Evolutionary conservation across 2,329 filamentous ascomycete species (phyloP), one percentile per base, ranked within the genome.

Genomic region (Fonsecaea erecta): DNA sequence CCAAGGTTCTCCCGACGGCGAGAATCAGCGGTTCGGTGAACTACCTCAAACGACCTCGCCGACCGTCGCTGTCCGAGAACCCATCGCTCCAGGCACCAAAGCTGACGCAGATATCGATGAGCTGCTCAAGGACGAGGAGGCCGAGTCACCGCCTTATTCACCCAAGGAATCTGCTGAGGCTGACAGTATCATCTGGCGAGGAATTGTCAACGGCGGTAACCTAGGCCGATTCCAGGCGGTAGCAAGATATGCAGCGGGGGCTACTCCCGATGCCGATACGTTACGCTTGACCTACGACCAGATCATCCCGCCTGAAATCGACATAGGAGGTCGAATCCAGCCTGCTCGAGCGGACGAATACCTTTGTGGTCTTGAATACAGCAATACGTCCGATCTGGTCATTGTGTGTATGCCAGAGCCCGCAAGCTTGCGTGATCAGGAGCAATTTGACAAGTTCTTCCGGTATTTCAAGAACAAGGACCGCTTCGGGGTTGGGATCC

Each of bases 61-160:
- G 76, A 68, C 81, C 9, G 14, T 58, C 35, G n/a, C 60, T 12
- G 35, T 56, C 6, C 55, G 61, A 48, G 67, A 70, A 32, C 68
- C 61, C 2, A 82, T 46, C 80, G 83, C 52, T 77, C 81, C 48
- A 87, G 83, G 53, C 74, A 77, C 81, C 69, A 72, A 80, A 74
- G 87, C 90, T 14, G 94, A 99, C 76, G 86, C 91, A 2, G 95
- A 98, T 66, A 91, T 99, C 21, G 95, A 99, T 75, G 87, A 92
- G 46, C 82, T 99, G 71, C 85, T 98, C 7, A 86, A 93, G 72
- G 92, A 91, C 65, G 88, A 97, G 66, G 90, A 91, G 62, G 88
- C 89, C 30, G 90, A 90, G 53, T 93, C 91, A 1, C 90, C 91
- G 1, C 90, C 90, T 0, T 96, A 96, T 75, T 93, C 91, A 0